Conservation (phyloP, 768 basidiomycete species). For the Lanmaoa rubissima region DNA sequence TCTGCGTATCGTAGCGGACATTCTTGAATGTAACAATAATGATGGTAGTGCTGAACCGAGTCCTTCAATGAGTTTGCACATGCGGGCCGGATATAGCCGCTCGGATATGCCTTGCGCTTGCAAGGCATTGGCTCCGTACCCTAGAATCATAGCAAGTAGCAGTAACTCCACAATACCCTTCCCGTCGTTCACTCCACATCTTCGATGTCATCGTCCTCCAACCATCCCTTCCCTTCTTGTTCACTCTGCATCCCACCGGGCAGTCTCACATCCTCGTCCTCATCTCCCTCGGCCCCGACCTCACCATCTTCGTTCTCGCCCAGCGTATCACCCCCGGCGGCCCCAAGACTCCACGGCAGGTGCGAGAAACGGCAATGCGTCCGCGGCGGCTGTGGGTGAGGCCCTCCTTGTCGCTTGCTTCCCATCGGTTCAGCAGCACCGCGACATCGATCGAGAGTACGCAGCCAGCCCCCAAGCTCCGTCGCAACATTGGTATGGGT, state of each 20-base stretch:
- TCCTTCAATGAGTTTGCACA: too few relatives aligned
- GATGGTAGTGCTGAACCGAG: not conserved
- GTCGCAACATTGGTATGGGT: constrained; percentile 47
- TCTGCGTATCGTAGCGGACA: constrained; percentile 4
- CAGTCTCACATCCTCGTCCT: constrained; percentile 33
- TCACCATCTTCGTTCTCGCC: constrained; percentile 32
- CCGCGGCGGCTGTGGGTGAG: constrained; percentile 11
- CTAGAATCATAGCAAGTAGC: not conserved
- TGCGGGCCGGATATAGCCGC: not conserved
- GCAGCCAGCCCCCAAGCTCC: constrained; percentile 60
- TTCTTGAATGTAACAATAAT: not conserved
- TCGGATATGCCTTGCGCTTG: not conserved
- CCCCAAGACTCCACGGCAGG: constrained; percentile 43
- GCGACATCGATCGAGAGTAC: constrained; percentile 39
- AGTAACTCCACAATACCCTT: not conserved
- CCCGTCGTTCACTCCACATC: constrained; percentile 29
- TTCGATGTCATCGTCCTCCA: constrained; percentile 61
- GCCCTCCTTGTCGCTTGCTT: not conserved
- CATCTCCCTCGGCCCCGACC: constrained; percentile 24
- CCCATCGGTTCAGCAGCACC: not conserved
- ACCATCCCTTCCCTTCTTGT: constrained; percentile 45
- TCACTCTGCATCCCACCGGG: constrained; percentile 23
- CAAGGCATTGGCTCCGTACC: not conserved
- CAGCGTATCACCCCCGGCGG: constrained; percentile 17
- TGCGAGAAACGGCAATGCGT: constrained; percentile 53